Evolutionary conservation across 2,329 filamentous ascomycete genomes (phyloP), one percentile per base, ranked within the genome.

Genomic region (Penicillium sp.): DNA sequence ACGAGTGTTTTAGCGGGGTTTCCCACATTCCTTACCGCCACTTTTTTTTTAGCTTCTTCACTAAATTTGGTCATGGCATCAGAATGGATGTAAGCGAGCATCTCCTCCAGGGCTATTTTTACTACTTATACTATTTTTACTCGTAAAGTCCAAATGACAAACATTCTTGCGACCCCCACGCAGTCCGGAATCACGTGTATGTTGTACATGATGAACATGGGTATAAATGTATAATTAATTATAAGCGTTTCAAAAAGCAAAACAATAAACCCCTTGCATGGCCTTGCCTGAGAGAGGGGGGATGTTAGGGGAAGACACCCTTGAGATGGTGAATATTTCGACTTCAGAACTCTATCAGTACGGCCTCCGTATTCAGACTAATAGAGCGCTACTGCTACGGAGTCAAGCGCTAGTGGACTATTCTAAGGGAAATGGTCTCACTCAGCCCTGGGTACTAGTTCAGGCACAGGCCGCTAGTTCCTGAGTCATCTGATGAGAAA

Each of bases 391-490:
- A n/a, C 12, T 26, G 5, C 26, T 46, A 48, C 11, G 3, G 0
- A n/a, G 1, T 6, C 17, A 36, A 30, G 30, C 31, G 44, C 16
- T 28, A 43, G 28, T 19, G 28, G 5, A 8, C 35, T 41, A n/a
- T 22, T 31, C 10, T 17, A 46, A 31, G 19, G n/a, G 8, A 25
- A 14, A 41, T 30, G 19, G 50, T 36, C 48, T 50, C 25, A 44
- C 35, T 11, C 19, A 36, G 31, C 11, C n/a, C 44, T 25, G 14
- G 35, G 17, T 30, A 17, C 37, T 50, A 49, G 22, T 36, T 17
- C 25, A 40, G 51, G 44, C 45, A 54, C 44, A 54, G 51, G 50
- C 50, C 48, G 35, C 42, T 26, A 38, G 50, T 53, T 53, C 51
- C 50, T 42, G 44, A 42, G 51, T 54, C 51, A 54, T 54, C 45